Percentiles rank a stretch among this genome's conserved stretches.
Conservation (phyloP, 129 eudicot species). For the Saposhnikovia divaricata region DNA sequence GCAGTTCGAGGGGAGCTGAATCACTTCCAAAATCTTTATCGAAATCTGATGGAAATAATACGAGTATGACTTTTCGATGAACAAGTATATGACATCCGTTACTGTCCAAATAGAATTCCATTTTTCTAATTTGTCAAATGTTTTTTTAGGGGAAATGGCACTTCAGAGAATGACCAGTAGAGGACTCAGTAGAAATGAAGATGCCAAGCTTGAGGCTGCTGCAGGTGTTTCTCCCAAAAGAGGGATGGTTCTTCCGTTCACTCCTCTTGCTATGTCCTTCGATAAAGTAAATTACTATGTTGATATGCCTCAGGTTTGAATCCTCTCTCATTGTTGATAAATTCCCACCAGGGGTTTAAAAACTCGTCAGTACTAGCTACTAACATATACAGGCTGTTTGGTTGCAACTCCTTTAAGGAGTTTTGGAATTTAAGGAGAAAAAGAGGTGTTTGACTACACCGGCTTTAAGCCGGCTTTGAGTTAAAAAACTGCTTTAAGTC, state of each 20-base stretch:
- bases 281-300: slow-evolving; percentile 71
- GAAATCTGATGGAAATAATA: slow-evolving; percentile 62
- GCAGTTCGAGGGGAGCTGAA: slow-evolving; percentile 35
- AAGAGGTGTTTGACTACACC: too few species aligned
- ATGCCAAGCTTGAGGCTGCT: slow-evolving; percentile 38
- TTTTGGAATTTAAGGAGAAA: too few species aligned
- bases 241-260: slow-evolving; percentile 92
- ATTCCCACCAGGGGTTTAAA: too few species aligned
- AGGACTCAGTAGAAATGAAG: slow-evolving; percentile 39
- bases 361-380: not conserved
- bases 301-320: slow-evolving; percentile 83
- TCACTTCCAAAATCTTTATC: slow-evolving; percentile 39
- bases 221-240: slow-evolving; percentile 63
- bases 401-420: too few species aligned
- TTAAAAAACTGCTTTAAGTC: too few species aligned
- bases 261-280: slow-evolving; percentile 79
- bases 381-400: too few species aligned
- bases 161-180: slow-evolving; percentile 58
- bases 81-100: too few species aligned
- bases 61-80: slow-evolving; percentile 31
- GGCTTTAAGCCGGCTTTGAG: too few species aligned
- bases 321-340: not conserved
- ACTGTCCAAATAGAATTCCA: not conserved
- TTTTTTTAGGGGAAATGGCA: slow-evolving; percentile 62
- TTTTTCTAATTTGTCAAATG: not conserved